Evolutionary conservation across 352 stramenopile species (phyloP).

Genomic region (Phytophthora citricola): DNA sequence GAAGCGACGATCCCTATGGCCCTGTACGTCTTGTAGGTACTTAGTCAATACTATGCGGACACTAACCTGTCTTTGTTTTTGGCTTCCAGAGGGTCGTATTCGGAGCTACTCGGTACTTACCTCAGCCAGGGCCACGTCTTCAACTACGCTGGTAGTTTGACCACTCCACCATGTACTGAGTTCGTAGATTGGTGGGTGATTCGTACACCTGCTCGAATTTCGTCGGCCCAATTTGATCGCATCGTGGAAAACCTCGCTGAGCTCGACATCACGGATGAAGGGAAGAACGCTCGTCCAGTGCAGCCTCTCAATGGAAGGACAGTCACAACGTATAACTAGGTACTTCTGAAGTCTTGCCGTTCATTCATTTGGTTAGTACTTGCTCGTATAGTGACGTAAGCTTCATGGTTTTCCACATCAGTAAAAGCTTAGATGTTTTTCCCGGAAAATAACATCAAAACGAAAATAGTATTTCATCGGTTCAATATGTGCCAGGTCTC

Average conservation of each 20-base stretch:
- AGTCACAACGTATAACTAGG: slow-evolving; percentile 37
- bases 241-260: slow-evolving; percentile 28
- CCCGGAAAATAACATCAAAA: no score
- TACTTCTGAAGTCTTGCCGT: no score
- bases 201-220: slow-evolving; percentile 31
- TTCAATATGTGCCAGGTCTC: no score
- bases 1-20: slow-evolving; percentile 30
- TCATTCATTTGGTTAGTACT: no score
- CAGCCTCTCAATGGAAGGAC: slow-evolving; percentile 37
- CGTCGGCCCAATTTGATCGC: slow-evolving; percentile 29
- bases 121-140: slow-evolving; percentile 46
- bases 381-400: no score
- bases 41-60: not conserved
- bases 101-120: slow-evolving; percentile 48
- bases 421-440: no score
- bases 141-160: slow-evolving; percentile 48
- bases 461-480: no score
- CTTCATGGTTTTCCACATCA: no score
- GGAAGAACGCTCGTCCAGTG: slow-evolving; percentile 35
- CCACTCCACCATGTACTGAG: slow-evolving; percentile 41
- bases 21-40: slow-evolving; percentile 32
- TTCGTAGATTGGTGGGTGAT: slow-evolving; percentile 47
- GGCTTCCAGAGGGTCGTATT: slow-evolving; percentile 48
- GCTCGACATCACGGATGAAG: slow-evolving; percentile 28
- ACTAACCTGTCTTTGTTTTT: not conserved